Evolutionary conservation across 768 basidiomycete species (phyloP).

Genomic region (Naematelia encephala): DNA sequence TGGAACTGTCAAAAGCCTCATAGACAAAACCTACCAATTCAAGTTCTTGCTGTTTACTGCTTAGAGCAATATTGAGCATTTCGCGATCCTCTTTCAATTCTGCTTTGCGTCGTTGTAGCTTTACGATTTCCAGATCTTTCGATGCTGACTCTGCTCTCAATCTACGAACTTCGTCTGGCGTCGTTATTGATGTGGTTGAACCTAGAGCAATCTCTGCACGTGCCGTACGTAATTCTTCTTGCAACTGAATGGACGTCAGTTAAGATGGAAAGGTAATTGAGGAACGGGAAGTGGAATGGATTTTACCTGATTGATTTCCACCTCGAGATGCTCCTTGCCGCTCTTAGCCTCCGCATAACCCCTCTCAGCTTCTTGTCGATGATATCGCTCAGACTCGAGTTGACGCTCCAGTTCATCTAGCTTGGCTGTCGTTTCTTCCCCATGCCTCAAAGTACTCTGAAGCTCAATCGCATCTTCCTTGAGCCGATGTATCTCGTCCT

Average conservation of each 20-base stretch:
- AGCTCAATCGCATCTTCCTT: not conserved
- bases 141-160: slow-evolving; percentile 78
- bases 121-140: slow-evolving; percentile 74
- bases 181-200: slow-evolving; percentile 4
- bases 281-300: too few species aligned
- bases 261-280: too few species aligned
- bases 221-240: slow-evolving; percentile 5
- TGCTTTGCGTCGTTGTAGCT: slow-evolving; percentile 64
- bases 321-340: slow-evolving; percentile 57
- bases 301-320: slow-evolving; percentile 28
- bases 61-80: slow-evolving; percentile 85
- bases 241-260: slow-evolving; percentile 9
- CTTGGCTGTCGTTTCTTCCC: slow-evolving; percentile 64
- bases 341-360: slow-evolving; percentile 55
- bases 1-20: slow-evolving; percentile 1
- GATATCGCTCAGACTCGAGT: slow-evolving; percentile 18
- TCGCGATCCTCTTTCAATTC: slow-evolving; percentile 72
- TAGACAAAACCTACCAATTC: slow-evolving; percentile 64
- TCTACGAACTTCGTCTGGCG: slow-evolving; percentile 52
- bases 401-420: slow-evolving; percentile 48
- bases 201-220: not conserved
- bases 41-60: slow-evolving; percentile 90
- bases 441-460: slow-evolving; percentile 18
- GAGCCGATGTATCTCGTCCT: slow-evolving; percentile 28
- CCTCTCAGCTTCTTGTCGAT: slow-evolving; percentile 53